Evolutionary conservation across 352 stramenopile genomes (phyloP).

Genomic region (Pythium periplocum): DNA sequence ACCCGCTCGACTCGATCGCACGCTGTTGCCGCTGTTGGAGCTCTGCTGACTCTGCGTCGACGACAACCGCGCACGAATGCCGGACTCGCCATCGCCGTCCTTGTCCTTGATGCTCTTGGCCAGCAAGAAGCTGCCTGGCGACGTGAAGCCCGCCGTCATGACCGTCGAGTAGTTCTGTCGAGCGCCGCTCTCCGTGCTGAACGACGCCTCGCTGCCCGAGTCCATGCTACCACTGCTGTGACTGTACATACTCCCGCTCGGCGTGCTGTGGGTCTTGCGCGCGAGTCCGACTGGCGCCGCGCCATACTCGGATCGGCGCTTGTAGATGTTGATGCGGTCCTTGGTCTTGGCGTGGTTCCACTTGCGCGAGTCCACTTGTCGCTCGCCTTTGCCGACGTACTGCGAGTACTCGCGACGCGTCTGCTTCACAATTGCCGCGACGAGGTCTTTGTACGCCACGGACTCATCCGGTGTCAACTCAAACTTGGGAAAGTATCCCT

Average conservation of each 20-base stretch:
- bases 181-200: not conserved
- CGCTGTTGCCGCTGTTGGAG: not conserved
- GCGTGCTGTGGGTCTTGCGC: not conserved
- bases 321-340: constrained; percentile 56
- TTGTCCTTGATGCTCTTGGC: too few species aligned
- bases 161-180: constrained; percentile 1
- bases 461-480: constrained; percentile 51
- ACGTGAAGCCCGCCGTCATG: not conserved
- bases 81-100: too few species aligned
- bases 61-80: too few species aligned
- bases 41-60: not conserved
- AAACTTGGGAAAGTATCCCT: constrained; percentile 70
- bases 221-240: not conserved
- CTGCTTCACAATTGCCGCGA: constrained; percentile 60
- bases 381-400: constrained; percentile 50
- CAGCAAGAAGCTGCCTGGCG: not conserved
- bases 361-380: constrained; percentile 47
- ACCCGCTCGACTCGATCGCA: not conserved
- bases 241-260: not conserved
- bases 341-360: constrained; percentile 73
- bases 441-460: constrained; percentile 43
- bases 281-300: constrained; percentile 16
- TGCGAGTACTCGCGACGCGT: constrained; percentile 49
- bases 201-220: constrained; percentile 6
- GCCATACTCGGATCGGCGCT: constrained; percentile 19